A percentile compares a stretch with the other conserved stretches of the same genome.
Conservation (phyloP, 495 filamentous ascomycete species). For the Penicillium coprophilum region DNA sequence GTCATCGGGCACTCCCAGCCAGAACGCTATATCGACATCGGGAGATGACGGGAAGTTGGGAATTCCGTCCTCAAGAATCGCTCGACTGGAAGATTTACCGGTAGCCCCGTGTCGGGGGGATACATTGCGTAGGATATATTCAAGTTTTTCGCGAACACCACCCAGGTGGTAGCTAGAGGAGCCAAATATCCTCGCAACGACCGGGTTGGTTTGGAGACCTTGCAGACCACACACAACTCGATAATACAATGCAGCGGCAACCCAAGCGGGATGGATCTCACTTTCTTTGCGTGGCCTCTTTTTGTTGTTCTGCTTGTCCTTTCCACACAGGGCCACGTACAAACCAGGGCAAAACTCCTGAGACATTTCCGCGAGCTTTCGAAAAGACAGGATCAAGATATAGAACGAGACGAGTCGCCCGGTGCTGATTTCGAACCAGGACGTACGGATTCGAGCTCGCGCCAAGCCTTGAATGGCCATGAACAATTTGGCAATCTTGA, state of each 20-base stretch:
- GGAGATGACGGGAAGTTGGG: constrained; percentile 2
- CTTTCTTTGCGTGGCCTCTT: background rate
- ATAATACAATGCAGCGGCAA: constrained; percentile 22
- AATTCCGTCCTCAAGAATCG: constrained; percentile 2
- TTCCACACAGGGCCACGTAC: constrained; percentile 6
- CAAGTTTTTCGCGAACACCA: background rate
- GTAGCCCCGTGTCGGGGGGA: background rate
- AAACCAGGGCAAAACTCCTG: constrained; percentile 8
- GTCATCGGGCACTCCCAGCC: background rate
- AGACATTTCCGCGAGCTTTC: constrained; percentile 10
- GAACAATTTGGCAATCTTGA: constrained; percentile 13
- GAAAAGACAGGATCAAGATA: constrained; percentile 8
- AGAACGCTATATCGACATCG: constrained; percentile 5
- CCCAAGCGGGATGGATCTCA: constrained; percentile 8
- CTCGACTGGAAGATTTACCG: background rate
- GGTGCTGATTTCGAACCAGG: background rate
- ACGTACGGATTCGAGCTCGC: constrained; percentile 2
- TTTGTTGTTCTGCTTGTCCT: background rate
- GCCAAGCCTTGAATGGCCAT: constrained; percentile 8
- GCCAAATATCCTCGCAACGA: constrained; percentile 14
- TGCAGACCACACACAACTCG: constrained; percentile 10
- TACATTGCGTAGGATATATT: constrained; percentile 5
- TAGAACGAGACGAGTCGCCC: constrained; percentile 13
- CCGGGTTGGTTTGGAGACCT: background rate
- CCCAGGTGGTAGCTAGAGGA: background rate